Percentiles rank a stretch among this genome's conserved stretches.
Conservation (phyloP, 768 basidiomycete genomes). For the Agrocybe chaxingu region DNA sequence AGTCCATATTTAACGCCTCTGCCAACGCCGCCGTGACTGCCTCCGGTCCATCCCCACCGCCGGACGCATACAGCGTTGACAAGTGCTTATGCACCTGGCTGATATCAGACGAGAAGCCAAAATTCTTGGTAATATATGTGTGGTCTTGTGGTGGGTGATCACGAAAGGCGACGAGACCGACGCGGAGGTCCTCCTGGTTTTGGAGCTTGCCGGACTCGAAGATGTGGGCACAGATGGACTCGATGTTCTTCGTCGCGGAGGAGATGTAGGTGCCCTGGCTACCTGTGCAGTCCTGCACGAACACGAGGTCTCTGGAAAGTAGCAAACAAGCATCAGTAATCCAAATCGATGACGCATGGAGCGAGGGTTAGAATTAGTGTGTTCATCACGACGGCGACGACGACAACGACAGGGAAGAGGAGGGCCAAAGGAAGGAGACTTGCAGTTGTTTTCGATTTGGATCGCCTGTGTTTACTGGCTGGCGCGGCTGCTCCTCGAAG, state of each 20-base stretch:
- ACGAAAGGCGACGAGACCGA: slow-evolving; percentile 92
- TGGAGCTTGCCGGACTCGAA: slow-evolving; percentile 93
- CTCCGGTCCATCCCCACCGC: slow-evolving; percentile 94
- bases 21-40: slow-evolving; percentile 92
- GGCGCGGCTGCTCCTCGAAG: slow-evolving; percentile 32
- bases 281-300: slow-evolving; percentile 94
- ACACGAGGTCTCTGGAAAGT: slow-evolving; percentile 76
- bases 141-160: slow-evolving; percentile 98
- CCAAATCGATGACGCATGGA: background rate
- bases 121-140: slow-evolving; percentile 90
- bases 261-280: slow-evolving; percentile 88
- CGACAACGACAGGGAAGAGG: background rate
- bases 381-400: no score
- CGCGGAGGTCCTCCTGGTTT: slow-evolving; percentile 79
- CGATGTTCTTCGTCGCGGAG: slow-evolving; percentile 96
- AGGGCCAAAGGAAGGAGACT: slow-evolving; percentile 25
- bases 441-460: slow-evolving; percentile 72
- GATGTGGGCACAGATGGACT: slow-evolving; percentile 91
- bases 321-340: slow-evolving; percentile 9
- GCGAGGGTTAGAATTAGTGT: background rate
- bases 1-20: slow-evolving; percentile 86
- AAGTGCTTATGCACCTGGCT: slow-evolving; percentile 82
- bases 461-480: slow-evolving; percentile 22
- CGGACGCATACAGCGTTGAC: slow-evolving; percentile 80
- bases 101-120: slow-evolving; percentile 93